phyloP scores from a whole-genome alignment of 176 grass and related monocot genomes.

The Oryza officinalis region DNA sequence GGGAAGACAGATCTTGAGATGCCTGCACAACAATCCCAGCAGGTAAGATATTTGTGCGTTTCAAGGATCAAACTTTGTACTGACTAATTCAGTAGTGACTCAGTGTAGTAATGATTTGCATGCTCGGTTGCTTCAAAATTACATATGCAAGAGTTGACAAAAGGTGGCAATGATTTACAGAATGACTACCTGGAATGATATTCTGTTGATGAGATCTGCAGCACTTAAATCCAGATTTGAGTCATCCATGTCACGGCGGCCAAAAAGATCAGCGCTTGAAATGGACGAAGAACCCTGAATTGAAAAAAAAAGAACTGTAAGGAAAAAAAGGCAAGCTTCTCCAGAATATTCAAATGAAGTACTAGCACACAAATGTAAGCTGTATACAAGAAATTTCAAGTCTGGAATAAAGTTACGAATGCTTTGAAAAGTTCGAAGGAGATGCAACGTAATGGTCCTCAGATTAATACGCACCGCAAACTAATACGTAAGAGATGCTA shows the following conservation, averaged over 20 bases:
- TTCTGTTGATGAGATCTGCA: conserved; percentile 71
- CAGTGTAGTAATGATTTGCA: not conserved
- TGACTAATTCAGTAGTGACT: not conserved
- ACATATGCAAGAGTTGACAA: not conserved
- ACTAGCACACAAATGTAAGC: not conserved
- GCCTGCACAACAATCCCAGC: conserved; percentile 46
- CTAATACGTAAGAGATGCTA: conserved; percentile 21
- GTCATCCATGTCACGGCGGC: conserved; percentile 34
- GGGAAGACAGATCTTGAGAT: conserved; percentile 83
- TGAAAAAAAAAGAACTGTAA: conserved; percentile 12
- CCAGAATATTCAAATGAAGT: not conserved
- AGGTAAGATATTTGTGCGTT: not conserved
- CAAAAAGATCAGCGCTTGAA: conserved; percentile 82
- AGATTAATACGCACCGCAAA: conserved; percentile 46
- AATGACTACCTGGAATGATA: conserved; percentile 76
- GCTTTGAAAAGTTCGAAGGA: not conserved
- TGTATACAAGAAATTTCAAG: not conserved
- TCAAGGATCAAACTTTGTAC: not conserved
- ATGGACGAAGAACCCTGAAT: conserved; percentile 75
- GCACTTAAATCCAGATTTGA: conserved; percentile 65
- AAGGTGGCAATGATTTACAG: not conserved
- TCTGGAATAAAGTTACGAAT: not conserved
- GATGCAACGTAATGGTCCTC: not conserved
- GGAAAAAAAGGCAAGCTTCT: not conserved
- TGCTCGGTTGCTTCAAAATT: not conserved